Evolutionary conservation across 2,329 filamentous ascomycete species (phyloP).

Genomic region (Apiospora malaysiana): DNA sequence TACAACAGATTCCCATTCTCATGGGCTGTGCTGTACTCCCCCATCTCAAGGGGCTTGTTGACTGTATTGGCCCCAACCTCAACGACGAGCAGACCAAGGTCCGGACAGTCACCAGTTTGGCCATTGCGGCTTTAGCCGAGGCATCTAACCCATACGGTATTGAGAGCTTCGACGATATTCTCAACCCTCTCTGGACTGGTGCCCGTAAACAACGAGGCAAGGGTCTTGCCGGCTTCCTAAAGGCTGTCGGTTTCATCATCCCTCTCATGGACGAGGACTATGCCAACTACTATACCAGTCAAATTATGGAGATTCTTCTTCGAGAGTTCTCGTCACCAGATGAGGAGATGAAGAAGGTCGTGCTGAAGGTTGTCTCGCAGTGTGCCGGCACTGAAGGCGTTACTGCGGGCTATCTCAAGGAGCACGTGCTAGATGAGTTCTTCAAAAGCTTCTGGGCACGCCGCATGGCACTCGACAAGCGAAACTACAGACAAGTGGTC

Average conservation of each 20-base stretch:
- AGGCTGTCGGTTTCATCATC: constrained; percentile 97
- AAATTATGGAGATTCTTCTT: constrained; percentile 98
- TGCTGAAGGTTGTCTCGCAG: constrained; percentile 95
- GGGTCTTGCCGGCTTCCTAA: constrained; percentile 92
- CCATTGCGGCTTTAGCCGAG: constrained; percentile 93
- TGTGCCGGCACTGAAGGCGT: constrained; percentile 95
- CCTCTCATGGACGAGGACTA: constrained; percentile 99
- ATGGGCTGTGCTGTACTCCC: constrained; percentile 98
- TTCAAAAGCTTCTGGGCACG: constrained; percentile 99
- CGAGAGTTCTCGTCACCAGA: constrained; percentile 96
- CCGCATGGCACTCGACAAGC: constrained; percentile 94
- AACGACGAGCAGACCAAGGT: constrained; percentile 99
- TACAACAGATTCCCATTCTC: constrained; percentile 97
- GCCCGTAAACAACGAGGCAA: constrained; percentile 96
- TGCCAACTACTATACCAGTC: constrained; percentile 97
- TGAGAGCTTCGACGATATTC: constrained; percentile 96
- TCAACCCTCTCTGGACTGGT: constrained; percentile 96
- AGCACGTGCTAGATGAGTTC: constrained; percentile 93
- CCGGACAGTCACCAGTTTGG: constrained; percentile 91
- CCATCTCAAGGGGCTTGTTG: constrained; percentile 93
- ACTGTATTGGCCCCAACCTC: constrained; percentile 93
- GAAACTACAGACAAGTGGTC: constrained; percentile 97
- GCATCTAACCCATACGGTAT: constrained; percentile 98
- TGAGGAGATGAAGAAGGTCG: constrained; percentile 99
- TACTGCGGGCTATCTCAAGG: constrained; percentile 91